Conservation (phyloP, 495 filamentous ascomycete species). For the Wilcoxina mikolae region DNA sequence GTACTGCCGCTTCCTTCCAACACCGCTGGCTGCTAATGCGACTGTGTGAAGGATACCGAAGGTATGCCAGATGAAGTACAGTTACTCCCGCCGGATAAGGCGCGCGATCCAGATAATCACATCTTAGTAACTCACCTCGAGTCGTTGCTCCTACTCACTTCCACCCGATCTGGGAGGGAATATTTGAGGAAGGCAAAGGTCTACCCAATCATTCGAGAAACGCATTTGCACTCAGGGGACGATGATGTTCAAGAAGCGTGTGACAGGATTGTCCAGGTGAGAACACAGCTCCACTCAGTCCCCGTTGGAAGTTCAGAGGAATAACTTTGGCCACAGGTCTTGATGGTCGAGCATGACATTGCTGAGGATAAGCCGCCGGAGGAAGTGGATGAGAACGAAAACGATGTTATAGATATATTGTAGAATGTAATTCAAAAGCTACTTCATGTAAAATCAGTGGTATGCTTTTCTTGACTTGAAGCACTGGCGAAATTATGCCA, state of each 20-base stretch:
- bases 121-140: constrained; percentile 80
- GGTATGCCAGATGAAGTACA: constrained; percentile 77
- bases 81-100: constrained; percentile 72
- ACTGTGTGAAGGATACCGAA: constrained; percentile 52
- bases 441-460: too few relatives aligned
- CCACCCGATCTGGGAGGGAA: constrained; percentile 58
- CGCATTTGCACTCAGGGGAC: constrained; percentile 62
- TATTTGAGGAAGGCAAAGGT: constrained; percentile 59
- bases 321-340: constrained; percentile 8
- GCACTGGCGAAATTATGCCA: too few relatives aligned
- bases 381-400: constrained; percentile 1
- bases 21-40: constrained; percentile 28
- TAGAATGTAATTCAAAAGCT: too few relatives aligned
- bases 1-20: constrained; percentile 47
- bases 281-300: constrained; percentile 31
- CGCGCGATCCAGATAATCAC: constrained; percentile 54
- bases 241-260: constrained; percentile 72
- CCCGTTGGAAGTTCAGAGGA: constrained; percentile 6
- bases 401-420: background rate
- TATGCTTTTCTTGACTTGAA: too few relatives aligned
- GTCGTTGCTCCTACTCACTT: constrained; percentile 67
- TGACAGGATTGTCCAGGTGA: constrained; percentile 77
- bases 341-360: constrained; percentile 37
- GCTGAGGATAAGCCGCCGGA: background rate
- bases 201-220: constrained; percentile 78